Evolutionary conservation across 768 basidiomycete species (phyloP).

Genomic region (Mycena galopus): DNA sequence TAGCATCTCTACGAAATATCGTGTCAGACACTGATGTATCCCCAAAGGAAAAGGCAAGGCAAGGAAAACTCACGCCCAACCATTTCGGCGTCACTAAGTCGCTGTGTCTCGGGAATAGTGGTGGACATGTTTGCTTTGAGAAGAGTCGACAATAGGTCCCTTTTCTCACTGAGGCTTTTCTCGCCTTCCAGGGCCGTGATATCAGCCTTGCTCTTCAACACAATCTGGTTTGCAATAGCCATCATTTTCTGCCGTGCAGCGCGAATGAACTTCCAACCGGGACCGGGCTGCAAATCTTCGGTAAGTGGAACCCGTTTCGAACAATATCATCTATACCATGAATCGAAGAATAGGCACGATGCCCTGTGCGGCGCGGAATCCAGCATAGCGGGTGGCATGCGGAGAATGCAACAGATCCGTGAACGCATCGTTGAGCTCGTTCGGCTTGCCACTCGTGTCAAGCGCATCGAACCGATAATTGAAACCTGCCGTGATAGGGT

Average conservation of each 20-base stretch:
- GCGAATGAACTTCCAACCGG: conserved; percentile 18
- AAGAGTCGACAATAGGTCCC: conserved; percentile 62
- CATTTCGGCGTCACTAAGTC: conserved; percentile 62
- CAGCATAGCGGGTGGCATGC: neutral
- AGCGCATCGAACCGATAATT: no score
- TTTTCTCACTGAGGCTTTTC: conserved; percentile 43
- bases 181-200: conserved; percentile 38
- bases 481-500: neutral
- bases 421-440: no score
- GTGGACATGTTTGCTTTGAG: conserved; percentile 64
- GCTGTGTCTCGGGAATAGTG: conserved; percentile 57
- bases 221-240: conserved; percentile 54
- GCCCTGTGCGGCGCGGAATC: conserved; percentile 38
- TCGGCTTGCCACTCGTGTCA: no score
- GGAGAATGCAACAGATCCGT: conserved; percentile 41
- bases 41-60: no score
- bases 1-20: no score
- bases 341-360: conserved; percentile 44
- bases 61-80: no score
- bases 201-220: conserved; percentile 53
- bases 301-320: conserved; percentile 32
- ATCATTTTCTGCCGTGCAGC: conserved; percentile 45
- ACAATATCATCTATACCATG: conserved; percentile 45
- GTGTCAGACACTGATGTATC: no score
- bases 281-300: neutral